phyloP scores from a whole-genome alignment of 108 stramenopile genomes.

The Aurantiochytrium sp. region DNA sequence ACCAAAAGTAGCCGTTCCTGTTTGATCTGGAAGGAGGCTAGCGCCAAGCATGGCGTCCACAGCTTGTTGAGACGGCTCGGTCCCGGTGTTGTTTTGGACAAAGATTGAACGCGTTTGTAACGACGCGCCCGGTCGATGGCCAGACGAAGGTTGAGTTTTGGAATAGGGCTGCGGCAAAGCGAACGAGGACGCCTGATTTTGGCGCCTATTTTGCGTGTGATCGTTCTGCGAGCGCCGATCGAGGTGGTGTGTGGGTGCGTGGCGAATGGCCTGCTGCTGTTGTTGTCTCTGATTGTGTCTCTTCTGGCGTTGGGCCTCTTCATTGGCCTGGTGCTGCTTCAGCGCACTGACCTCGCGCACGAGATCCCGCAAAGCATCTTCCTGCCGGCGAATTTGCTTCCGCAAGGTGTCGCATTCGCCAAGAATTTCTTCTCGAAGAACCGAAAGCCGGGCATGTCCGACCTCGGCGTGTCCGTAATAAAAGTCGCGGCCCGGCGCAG shows the following conservation, averaged over 20 bases:
- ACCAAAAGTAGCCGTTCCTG: background rate
- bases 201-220: too few relatives aligned
- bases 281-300: too few relatives aligned
- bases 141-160: too few relatives aligned
- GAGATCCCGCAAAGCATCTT: background rate
- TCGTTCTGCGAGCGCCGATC: too few relatives aligned
- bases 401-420: background rate
- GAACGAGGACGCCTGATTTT: too few relatives aligned
- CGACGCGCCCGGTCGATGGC: background rate
- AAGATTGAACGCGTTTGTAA: background rate
- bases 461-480: background rate
- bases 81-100: background rate
- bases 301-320: too few relatives aligned
- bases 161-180: too few relatives aligned
- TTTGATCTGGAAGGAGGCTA: background rate
- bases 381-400: background rate
- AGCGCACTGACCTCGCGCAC: background rate
- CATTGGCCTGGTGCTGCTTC: background rate
- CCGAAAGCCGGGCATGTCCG: background rate
- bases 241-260: too few relatives aligned
- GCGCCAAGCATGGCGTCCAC: background rate
- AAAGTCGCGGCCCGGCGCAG: background rate
- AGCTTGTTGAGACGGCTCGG: background rate
- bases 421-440: background rate
- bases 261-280: too few relatives aligned